These are phyloP conservation scores for Basipetospora chlamydospora DNA, from an alignment of 2,329 filamentous ascomycete species.

Conservation along the genomic window DNA sequence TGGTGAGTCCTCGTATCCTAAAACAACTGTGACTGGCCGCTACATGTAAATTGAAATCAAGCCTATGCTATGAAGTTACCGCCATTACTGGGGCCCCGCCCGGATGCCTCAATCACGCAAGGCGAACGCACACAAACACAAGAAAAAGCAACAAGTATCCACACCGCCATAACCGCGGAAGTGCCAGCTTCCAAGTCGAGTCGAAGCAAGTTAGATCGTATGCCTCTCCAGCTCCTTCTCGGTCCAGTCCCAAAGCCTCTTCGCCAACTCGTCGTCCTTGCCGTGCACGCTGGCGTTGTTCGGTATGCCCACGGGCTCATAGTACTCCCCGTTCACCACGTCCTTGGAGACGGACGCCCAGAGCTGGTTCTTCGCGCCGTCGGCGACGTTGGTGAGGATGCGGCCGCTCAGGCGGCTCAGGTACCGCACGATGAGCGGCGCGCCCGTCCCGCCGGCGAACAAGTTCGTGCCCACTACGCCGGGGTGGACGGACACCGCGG, in stretches of 20 bases:
- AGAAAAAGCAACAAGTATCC: background rate
- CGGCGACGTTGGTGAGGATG: background rate
- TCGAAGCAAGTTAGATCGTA: too few relatives aligned
- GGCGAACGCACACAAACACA: too few relatives aligned
- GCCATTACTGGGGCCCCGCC: too few relatives aligned
- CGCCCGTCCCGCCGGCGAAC: constrained; percentile 17
- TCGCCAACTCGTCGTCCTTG: constrained; percentile 14
- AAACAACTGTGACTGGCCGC: too few relatives aligned
- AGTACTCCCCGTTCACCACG: constrained; percentile 16
- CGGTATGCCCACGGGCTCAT: constrained; percentile 18
- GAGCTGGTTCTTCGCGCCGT: constrained; percentile 15
- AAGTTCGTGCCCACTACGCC: constrained; percentile 16
- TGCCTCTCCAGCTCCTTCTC: constrained; percentile 15
- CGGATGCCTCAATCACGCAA: too few relatives aligned
- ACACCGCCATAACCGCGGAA: too few relatives aligned
- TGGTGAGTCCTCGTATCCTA: too few relatives aligned
- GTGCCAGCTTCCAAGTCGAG: too few relatives aligned
- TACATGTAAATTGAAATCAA: too few relatives aligned
- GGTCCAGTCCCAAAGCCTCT: constrained; percentile 21
- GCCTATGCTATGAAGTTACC: too few relatives aligned
- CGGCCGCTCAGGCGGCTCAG: constrained; percentile 4
- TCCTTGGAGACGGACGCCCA: constrained; percentile 19
- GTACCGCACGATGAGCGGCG: constrained; percentile 10
- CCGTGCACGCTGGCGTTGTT: constrained; percentile 11
- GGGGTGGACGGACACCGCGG: constrained; percentile 14